Conservation (phyloP, 768 basidiomycete genomes). For the Pisolithus albus region DNA sequence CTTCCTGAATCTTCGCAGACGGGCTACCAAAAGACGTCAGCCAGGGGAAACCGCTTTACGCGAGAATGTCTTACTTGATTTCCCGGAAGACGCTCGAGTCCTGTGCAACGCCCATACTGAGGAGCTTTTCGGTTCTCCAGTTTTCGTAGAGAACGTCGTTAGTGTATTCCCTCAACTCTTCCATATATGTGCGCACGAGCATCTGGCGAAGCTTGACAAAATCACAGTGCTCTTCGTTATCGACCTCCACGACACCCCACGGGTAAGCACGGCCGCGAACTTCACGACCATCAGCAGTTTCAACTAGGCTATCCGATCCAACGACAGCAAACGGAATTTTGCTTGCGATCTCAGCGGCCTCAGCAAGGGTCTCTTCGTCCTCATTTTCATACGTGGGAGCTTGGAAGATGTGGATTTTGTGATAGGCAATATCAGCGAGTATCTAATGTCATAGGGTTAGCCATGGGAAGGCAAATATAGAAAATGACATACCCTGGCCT, state of each 20-base stretch:
- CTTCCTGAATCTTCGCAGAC: slow-evolving; percentile 92
- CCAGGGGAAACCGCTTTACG: neutral
- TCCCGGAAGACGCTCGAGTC: slow-evolving; percentile 98
- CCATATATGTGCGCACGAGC: slow-evolving; percentile 99
- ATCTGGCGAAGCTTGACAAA: slow-evolving; percentile 99
- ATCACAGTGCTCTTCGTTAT: slow-evolving; percentile 99
- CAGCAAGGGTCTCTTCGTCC: slow-evolving; percentile 96
- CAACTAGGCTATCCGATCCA: slow-evolving; percentile 81
- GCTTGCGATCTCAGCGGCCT: slow-evolving; percentile 95
- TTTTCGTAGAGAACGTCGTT: slow-evolving; percentile 96
- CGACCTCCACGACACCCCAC: slow-evolving; percentile 98
- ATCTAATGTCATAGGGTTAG: slow-evolving; percentile 44
- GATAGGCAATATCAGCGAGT: slow-evolving; percentile 86
- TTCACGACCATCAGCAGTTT: slow-evolving; percentile 79
- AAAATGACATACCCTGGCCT: slow-evolving; percentile 62
- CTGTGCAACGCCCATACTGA: slow-evolving; percentile 97
- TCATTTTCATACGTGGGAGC: slow-evolving; percentile 97
- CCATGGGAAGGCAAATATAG: neutral
- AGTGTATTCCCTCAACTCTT: slow-evolving; percentile 95
- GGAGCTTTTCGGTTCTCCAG: slow-evolving; percentile 93
- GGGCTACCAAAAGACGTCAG: slow-evolving; percentile 50
- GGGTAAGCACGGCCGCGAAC: slow-evolving; percentile 95
- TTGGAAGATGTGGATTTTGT: slow-evolving; percentile 97
- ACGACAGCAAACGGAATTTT: slow-evolving; percentile 99
- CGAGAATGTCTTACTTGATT: slow-evolving; percentile 71